Percentiles rank a stretch among this genome's conserved stretches.
These are phyloP conservation scores for Penicillium sp. DNA, from an alignment of 2,329 filamentous ascomycete genomes.

Conservation along the genomic window DNA sequence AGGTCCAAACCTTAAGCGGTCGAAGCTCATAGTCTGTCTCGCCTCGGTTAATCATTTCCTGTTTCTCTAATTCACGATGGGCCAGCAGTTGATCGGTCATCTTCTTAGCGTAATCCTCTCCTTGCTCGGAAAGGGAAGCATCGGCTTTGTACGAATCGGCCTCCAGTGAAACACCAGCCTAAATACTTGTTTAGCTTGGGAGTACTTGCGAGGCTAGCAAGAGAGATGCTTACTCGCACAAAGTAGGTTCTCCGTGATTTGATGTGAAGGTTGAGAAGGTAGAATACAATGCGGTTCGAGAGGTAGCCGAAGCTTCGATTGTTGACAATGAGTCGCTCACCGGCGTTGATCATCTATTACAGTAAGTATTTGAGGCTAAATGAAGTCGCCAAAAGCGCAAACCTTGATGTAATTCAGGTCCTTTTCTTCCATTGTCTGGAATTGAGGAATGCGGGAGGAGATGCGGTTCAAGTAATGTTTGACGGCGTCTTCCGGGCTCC, in stretches of 20 bases:
- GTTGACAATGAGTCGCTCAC: constrained; percentile 89
- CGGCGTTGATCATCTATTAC: constrained; percentile 85
- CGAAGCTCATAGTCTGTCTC: constrained; percentile 68
- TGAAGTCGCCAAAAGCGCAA: not conserved
- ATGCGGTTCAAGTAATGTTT: constrained; percentile 88
- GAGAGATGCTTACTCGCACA: constrained; percentile 56
- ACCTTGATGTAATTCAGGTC: constrained; percentile 94
- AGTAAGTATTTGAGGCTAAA: not conserved
- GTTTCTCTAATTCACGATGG: constrained; percentile 79
- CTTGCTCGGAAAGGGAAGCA: constrained; percentile 76
- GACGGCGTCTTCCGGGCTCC: constrained; percentile 89
- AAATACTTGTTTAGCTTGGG: constrained; percentile 15
- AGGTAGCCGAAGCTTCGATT: constrained; percentile 96
- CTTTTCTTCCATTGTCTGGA: constrained; percentile 91
- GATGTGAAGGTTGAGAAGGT: constrained; percentile 95
- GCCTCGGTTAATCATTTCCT: constrained; percentile 65
- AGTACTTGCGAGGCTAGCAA: not conserved
- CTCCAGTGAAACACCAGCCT: constrained; percentile 77
- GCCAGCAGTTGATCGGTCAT: constrained; percentile 81
- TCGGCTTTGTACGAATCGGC: constrained; percentile 92
- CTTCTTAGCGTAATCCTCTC: constrained; percentile 74
- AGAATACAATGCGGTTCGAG: constrained; percentile 96
- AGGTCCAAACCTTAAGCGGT: constrained; percentile 90
- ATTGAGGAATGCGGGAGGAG: constrained; percentile 87
- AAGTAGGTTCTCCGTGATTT: constrained; percentile 94